A percentile compares a stretch with the other conserved stretches of the same genome.
Evolutionary conservation across 1,284 basidiomycete genomes (phyloP).

Genomic region (Papiliotrema fonsecae): DNA sequence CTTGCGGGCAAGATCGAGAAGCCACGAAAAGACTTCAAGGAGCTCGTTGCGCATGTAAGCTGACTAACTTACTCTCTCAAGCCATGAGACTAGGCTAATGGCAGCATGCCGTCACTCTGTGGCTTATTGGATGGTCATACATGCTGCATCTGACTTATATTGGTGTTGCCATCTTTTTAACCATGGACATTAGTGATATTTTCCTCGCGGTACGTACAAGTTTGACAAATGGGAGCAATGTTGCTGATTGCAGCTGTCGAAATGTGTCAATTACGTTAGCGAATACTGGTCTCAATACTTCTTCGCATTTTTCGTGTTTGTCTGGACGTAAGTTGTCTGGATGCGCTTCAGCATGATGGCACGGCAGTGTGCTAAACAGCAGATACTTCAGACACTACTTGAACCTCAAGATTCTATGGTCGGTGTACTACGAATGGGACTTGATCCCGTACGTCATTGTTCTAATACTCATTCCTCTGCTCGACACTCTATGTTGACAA

Average conservation of each 20-base stretch:
- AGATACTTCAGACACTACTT: slow-evolving; percentile 96
- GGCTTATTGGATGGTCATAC: slow-evolving; percentile 94
- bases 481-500: slow-evolving; percentile 6
- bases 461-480: too few relatives aligned
- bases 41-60: slow-evolving; percentile 64
- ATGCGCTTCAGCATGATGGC: background rate
- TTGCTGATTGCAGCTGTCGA: slow-evolving; percentile 60
- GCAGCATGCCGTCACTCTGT: slow-evolving; percentile 87
- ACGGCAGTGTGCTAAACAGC: slow-evolving; percentile 1
- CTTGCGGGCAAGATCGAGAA: slow-evolving; percentile 82
- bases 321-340: slow-evolving; percentile 71
- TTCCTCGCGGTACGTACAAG: slow-evolving; percentile 68
- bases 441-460: slow-evolving; percentile 65
- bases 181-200: slow-evolving; percentile 93
- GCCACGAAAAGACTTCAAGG: slow-evolving; percentile 84
- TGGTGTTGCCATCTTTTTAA: slow-evolving; percentile 87
- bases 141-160: slow-evolving; percentile 73
- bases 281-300: slow-evolving; percentile 60
- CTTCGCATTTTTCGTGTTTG: slow-evolving; percentile 64
- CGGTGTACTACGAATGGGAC: slow-evolving; percentile 76
- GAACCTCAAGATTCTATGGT: slow-evolving; percentile 80
- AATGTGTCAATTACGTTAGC: slow-evolving; percentile 80
- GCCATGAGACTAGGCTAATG: slow-evolving; percentile 6
- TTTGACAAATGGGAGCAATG: background rate
- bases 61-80: background rate